Percentiles rank a stretch among this genome's conserved stretches.
Conservation (phyloP, 306 rosid species). For the Acacia confusa region DNA sequence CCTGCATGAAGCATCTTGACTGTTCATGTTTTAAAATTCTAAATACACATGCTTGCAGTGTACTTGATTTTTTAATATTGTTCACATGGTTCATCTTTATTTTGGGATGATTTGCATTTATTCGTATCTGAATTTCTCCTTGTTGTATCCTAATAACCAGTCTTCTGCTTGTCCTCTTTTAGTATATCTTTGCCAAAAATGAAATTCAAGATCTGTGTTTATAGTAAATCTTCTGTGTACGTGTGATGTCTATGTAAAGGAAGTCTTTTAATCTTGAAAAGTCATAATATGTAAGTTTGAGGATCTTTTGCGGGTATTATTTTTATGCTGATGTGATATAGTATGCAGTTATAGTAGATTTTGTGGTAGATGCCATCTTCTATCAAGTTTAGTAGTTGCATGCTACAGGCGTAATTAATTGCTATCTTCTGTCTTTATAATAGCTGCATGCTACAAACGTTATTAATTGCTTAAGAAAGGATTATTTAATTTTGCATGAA, state of each 20-base stretch:
- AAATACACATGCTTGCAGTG: neutral
- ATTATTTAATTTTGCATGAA: conserved; percentile 15
- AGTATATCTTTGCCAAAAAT: neutral
- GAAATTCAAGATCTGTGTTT: neutral
- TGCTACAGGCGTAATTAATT: no score
- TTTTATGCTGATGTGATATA: neutral
- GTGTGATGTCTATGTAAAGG: neutral
- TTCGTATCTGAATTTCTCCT: neutral
- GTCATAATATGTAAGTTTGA: neutral
- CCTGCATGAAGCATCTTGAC: neutral
- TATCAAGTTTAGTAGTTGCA: neutral
- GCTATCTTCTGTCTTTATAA: no score
- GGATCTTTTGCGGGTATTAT: conserved; percentile 22
- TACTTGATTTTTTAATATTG: conserved; percentile 13
- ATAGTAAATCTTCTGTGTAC: neutral
- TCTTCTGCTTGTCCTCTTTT: conserved; percentile 11
- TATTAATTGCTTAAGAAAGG: conserved; percentile 18
- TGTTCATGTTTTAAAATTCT: neutral
- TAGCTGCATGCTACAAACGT: neutral
- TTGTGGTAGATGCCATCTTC: neutral
- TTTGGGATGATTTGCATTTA: neutral
- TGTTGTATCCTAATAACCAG: neutral
- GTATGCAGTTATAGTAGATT: neutral
- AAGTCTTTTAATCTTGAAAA: neutral
- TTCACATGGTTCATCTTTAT: neutral